phyloP scores from a whole-genome alignment of 2,329 filamentous ascomycete species.

The Zymoseptoria tritici region DNA sequence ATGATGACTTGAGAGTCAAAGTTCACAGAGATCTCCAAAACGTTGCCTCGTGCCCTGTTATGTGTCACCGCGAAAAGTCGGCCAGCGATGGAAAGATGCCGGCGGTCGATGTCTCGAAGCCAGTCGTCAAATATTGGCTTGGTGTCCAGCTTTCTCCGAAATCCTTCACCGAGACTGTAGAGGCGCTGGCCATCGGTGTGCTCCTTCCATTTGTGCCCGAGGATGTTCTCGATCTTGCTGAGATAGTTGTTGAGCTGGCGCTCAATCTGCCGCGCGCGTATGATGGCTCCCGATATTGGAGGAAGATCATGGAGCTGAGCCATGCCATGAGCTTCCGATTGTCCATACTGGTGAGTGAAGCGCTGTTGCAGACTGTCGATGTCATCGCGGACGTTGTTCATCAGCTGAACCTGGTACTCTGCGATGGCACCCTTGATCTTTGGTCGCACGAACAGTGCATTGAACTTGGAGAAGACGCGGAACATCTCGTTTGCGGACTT shows the following conservation, averaged over 20 bases:
- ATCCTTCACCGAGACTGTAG: conserved; percentile 81
- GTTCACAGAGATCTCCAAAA: conserved; percentile 83
- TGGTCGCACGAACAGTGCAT: conserved; percentile 94
- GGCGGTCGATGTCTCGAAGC: conserved; percentile 80
- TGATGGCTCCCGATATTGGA: conserved; percentile 92
- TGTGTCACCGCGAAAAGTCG: conserved; percentile 84
- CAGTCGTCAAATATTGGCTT: conserved; percentile 91
- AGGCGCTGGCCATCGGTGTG: conserved; percentile 94
- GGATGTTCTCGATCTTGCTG: conserved; percentile 97
- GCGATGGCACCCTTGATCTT: conserved; percentile 97
- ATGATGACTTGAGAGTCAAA: conserved; percentile 97
- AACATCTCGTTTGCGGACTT: conserved; percentile 99
- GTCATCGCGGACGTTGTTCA: conserved; percentile 95
- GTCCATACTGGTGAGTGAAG: conserved; percentile 97
- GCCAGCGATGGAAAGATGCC: conserved; percentile 85
- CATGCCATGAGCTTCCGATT: conserved; percentile 97
- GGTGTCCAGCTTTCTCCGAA: conserved; percentile 93
- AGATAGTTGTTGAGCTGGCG: conserved; percentile 93
- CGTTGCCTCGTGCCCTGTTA: conserved; percentile 83
- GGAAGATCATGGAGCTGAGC: conserved; percentile 92
- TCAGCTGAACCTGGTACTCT: conserved; percentile 95
- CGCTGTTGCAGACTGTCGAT: conserved; percentile 89
- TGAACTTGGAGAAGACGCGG: conserved; percentile 98
- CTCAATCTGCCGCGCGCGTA: conserved; percentile 96
- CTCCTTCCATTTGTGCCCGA: conserved; percentile 88